A percentile compares a stretch with the other conserved stretches of the same genome.
phyloP scores from a whole-genome alignment of 306 rosid genomes.

The Inga oerstediana region DNA sequence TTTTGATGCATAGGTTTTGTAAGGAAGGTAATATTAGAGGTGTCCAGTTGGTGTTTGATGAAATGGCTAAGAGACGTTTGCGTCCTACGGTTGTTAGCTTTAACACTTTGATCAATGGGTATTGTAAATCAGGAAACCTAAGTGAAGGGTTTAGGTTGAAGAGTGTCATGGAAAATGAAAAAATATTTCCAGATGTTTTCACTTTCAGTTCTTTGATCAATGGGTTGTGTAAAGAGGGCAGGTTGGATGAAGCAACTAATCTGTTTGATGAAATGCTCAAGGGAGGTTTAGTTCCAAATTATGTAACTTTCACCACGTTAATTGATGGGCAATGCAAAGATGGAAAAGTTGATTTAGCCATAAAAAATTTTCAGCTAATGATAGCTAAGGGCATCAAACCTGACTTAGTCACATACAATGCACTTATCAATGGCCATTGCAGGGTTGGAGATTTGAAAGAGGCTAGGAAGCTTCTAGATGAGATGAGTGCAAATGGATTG shows the following conservation, averaged over 20 bases:
- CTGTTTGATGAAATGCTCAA: conserved; percentile 18
- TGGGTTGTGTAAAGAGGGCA: too few species aligned
- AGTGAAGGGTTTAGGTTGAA: too few species aligned
- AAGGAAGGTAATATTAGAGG: too few species aligned
- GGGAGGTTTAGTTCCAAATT: conserved; percentile 70
- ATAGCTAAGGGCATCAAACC: conserved; percentile 59
- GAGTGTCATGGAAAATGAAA: too few species aligned
- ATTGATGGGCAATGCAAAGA: conserved; percentile 75
- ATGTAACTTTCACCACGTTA: conserved; percentile 68
- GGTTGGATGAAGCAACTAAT: too few species aligned
- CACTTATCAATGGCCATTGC: conserved; percentile 81
- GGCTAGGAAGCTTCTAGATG: conserved; percentile 50
- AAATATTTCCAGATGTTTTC: too few species aligned
- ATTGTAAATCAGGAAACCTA: too few species aligned
- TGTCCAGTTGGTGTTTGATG: conserved; percentile 51
- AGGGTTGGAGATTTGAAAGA: conserved; percentile 44
- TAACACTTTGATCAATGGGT: too few species aligned
- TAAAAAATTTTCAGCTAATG: conserved; percentile 69
- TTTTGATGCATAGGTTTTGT: conserved; percentile 40
- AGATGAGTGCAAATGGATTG: conserved; percentile 58
- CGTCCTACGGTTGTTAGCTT: too few species aligned
- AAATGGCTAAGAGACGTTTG: conserved; percentile 33
- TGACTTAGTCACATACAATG: conserved; percentile 70
- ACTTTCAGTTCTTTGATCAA: too few species aligned
- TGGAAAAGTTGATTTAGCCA: conserved; percentile 61